Base-by-base conservation (phyloP, 1,284 basidiomycete species). In the Ganoderma sinense region DNA sequence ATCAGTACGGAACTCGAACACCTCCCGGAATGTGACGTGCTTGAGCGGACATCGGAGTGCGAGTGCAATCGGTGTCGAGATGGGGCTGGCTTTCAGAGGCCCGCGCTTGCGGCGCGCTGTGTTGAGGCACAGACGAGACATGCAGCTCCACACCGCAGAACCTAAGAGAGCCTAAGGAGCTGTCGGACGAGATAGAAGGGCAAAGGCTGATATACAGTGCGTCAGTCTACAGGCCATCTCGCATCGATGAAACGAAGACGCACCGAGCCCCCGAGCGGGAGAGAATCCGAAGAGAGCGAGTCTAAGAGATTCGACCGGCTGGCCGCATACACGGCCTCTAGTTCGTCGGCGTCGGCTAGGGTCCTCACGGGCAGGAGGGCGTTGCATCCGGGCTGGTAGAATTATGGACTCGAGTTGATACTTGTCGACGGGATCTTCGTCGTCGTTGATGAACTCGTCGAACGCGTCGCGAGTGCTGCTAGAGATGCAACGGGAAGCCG, bases 181-280 rank as follows among this genome's bases (percentile, higher is more conserved):
- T n/a, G n/a, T n/a, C n/a, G n/a, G n/a, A n/a, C n/a, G n/a, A n/a
- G n/a, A n/a, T n/a, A n/a, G n/a, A n/a, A n/a, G n/a, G n/a, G n/a
- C n/a, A n/a, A n/a, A n/a, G 66, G 66, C 61, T 67, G 20, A 29
- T 23, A 29, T n/a, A 40, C 2, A 18, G 43, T 18, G 36, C n/a
- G 14, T 67, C 29, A 67, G 33, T 26, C 8, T 8, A 14, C 6
- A 33, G 33, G 2, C n/a, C 13, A 5, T 26, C 10, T 39, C 48
- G 45, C 10, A 48, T 10, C 48, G 23, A 26, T 23, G 20, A 26
- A 11, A 43, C 11, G 4, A n/a, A n/a, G 26, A 62, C 68, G 23
- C 23, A 69, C 68, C 40, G 68, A 69, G n/a, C 66, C 68, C 2
- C 33, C 60, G 6, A 66, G 64, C 61, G 66, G 48, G 26, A 60